These are phyloP conservation scores for Solanum chilense DNA, from an alignment of 257 asterid genomes.

Conservation along the genomic window DNA sequence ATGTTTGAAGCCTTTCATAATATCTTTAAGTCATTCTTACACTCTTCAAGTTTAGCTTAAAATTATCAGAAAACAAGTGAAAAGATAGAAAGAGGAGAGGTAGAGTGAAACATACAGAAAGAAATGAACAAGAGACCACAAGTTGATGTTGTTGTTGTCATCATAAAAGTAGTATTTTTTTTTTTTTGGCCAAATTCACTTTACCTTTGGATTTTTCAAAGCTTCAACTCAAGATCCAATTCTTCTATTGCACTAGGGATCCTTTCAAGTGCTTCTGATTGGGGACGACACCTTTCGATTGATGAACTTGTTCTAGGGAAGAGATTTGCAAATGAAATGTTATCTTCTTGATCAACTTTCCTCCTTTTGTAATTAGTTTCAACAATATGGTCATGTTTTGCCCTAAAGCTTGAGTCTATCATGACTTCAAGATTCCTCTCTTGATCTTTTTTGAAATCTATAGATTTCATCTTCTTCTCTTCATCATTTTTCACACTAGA, in stretches of 20 bases:
- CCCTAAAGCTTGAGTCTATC: conserved; percentile 10
- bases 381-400: conserved; percentile 21
- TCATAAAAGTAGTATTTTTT: neutral
- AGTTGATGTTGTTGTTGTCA: neutral
- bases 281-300: conserved; percentile 20
- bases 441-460: neutral
- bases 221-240: conserved; percentile 89
- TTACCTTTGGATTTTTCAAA: conserved; percentile 42
- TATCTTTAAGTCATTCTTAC: neutral
- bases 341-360: conserved; percentile 21
- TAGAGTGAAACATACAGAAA: neutral
- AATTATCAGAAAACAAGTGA: neutral
- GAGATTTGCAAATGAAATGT: conserved; percentile 7
- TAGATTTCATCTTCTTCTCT: neutral
- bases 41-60: neutral
- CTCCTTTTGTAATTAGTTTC: conserved; percentile 51
- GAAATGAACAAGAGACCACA: neutral
- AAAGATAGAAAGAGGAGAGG: neutral
- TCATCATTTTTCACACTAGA: conserved; percentile 19
- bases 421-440: neutral
- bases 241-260: conserved; percentile 34
- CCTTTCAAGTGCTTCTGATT: conserved; percentile 14
- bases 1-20: neutral
- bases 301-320: conserved; percentile 18
- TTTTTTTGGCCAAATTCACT: conserved; percentile 1